Percentiles rank a stretch among this genome's conserved stretches.
phyloP scores from a whole-genome alignment of 257 asterid species.

The Solanum paucissectum region DNA sequence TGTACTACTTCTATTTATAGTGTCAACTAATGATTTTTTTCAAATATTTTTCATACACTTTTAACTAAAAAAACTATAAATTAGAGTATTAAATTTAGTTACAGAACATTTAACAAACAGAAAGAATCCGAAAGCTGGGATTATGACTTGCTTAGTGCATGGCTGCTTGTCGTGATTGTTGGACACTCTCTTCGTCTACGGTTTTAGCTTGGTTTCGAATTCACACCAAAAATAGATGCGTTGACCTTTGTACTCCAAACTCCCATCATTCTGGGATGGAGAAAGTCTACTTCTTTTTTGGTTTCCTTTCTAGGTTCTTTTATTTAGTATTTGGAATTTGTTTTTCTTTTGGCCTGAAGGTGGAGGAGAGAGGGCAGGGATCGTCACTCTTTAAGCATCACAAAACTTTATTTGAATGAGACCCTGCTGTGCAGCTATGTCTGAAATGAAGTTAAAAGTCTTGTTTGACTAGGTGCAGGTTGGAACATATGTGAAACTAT shows the following conservation, averaged over 20 bases:
- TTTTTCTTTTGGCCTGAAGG: background rate
- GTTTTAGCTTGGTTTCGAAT: background rate
- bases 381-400: background rate
- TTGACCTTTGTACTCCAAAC: background rate
- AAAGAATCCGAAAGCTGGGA: background rate
- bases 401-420: background rate
- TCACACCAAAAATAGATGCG: background rate
- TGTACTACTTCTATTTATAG: background rate
- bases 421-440: background rate
- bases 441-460: background rate
- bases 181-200: background rate
- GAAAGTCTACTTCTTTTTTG: background rate
- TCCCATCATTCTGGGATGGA: background rate
- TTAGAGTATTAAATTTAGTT: background rate
- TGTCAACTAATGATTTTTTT: background rate
- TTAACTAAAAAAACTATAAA: background rate
- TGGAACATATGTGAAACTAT: background rate
- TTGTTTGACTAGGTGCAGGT: background rate
- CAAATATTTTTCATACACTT: background rate
- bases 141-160: background rate
- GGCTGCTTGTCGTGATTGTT: background rate
- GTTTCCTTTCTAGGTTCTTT: background rate
- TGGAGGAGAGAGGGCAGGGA: background rate
- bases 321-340: background rate
- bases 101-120: background rate